Evolutionary conservation across 768 basidiomycete species (phyloP).

Genomic region (Piloderma croceum): DNA sequence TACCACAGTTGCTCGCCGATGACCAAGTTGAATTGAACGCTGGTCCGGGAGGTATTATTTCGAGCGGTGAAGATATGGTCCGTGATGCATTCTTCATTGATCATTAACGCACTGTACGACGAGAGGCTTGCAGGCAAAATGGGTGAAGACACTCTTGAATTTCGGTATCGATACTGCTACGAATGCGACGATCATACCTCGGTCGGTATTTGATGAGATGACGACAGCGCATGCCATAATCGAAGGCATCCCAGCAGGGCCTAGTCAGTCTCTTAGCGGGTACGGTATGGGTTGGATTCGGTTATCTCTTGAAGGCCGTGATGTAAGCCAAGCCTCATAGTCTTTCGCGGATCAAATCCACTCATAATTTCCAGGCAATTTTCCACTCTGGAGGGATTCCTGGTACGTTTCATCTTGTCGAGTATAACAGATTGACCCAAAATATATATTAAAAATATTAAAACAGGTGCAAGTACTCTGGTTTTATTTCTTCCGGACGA

Average conservation of each 20-base stretch:
- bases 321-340: conserved; percentile 22
- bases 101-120: too few species aligned
- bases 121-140: conserved; percentile 35
- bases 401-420: conserved; percentile 27
- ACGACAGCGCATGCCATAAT: conserved; percentile 19
- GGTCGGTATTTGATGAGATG: conserved; percentile 20
- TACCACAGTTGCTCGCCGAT: conserved; percentile 10
- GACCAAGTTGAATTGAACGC: conserved; percentile 20
- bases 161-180: conserved; percentile 25
- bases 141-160: conserved; percentile 33
- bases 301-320: conserved; percentile 33
- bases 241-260: conserved; percentile 8
- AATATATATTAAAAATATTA: too few species aligned
- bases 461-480: too few species aligned
- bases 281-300: conserved; percentile 43
- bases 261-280: conserved; percentile 26
- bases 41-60: conserved; percentile 41
- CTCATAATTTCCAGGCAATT: conserved; percentile 23
- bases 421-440: too few species aligned
- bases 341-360: too few species aligned
- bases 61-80: conserved; percentile 39
- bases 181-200: conserved; percentile 29
- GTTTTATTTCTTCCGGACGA: conserved; percentile 32
- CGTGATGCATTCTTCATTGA: too few species aligned
- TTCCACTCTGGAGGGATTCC: conserved; percentile 30